These are phyloP conservation scores for Neocallimastix lanati DNA, from an alignment of 192 early-diverging fungal genomes.

Conservation along the genomic window DNA sequence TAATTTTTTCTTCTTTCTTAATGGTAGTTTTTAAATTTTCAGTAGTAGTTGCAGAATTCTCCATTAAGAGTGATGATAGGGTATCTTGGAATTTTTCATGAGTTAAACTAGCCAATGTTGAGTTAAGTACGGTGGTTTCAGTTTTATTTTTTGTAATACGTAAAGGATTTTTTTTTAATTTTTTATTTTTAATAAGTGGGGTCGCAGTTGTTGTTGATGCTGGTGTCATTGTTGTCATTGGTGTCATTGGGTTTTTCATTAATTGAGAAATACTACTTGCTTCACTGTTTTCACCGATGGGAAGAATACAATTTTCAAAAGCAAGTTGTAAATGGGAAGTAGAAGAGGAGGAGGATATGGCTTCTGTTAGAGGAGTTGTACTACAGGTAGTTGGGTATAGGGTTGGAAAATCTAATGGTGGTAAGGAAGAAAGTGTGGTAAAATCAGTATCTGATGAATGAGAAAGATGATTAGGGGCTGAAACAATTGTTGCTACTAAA, in stretches of 20 bases:
- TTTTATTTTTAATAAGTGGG: too few relatives aligned
- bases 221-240: too few relatives aligned
- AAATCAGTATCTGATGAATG: background rate
- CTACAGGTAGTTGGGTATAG: constrained; percentile 2
- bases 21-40: too few relatives aligned
- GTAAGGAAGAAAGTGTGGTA: background rate
- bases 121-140: background rate
- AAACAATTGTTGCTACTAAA: too few relatives aligned
- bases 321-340: background rate
- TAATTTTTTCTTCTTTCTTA: too few relatives aligned
- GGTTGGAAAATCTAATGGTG: background rate
- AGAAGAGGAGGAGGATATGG: too few relatives aligned
- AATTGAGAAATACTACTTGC: background rate
- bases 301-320: constrained; percentile 6
- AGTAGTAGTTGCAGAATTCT: too few relatives aligned
- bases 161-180: background rate
- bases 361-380: background rate
- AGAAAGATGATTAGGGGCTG: too few relatives aligned
- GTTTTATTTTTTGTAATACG: background rate
- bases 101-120: background rate
- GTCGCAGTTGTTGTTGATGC: too few relatives aligned
- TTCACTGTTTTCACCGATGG: constrained; percentile 1
- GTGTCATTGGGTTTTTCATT: too few relatives aligned
- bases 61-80: background rate
- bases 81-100: background rate